Evolutionary conservation across 192 early-diverging fungal genomes (phyloP).

Genomic region (Glomus cerebriforme): DNA sequence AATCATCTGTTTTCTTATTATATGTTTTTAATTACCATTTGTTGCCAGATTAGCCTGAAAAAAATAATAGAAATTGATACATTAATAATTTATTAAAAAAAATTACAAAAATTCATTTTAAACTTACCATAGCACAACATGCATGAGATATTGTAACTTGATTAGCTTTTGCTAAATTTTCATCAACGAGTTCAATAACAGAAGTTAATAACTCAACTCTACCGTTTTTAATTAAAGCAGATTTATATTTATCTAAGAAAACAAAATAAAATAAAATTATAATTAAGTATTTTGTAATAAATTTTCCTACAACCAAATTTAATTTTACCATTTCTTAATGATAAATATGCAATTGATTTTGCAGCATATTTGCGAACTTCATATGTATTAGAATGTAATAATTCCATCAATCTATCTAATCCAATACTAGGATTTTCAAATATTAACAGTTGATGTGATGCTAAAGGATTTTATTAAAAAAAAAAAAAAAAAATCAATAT

Average conservation of each 20-base stretch:
- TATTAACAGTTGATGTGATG: constrained; percentile 52
- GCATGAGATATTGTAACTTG: constrained; percentile 50
- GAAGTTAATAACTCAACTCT: background rate
- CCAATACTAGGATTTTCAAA: constrained; percentile 45
- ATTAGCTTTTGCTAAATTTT: constrained; percentile 17
- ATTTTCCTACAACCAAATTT: constrained; percentile 21
- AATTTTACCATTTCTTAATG: constrained; percentile 52
- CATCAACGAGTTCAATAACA: background rate
- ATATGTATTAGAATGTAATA: constrained; percentile 44
- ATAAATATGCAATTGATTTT: constrained; percentile 59
- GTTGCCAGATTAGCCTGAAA: constrained; percentile 59
- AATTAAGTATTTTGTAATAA: too few relatives aligned
- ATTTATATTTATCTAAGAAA: constrained; percentile 42
- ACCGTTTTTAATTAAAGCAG: constrained; percentile 38
- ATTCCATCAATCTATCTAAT: constrained; percentile 42
- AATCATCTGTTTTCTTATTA: background rate
- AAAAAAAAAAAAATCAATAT: background rate
- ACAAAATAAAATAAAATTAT: constrained; percentile 3
- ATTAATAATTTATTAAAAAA: background rate
- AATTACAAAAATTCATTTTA: background rate
- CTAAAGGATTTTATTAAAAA: constrained; percentile 22
- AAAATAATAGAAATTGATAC: background rate
- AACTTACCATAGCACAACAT: constrained; percentile 53
- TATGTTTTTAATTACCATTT: constrained; percentile 42
- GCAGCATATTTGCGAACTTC: constrained; percentile 57